Evolutionary conservation across 2,329 filamentous ascomycete genomes (phyloP).

Genomic region (Ilyonectria robusta): DNA sequence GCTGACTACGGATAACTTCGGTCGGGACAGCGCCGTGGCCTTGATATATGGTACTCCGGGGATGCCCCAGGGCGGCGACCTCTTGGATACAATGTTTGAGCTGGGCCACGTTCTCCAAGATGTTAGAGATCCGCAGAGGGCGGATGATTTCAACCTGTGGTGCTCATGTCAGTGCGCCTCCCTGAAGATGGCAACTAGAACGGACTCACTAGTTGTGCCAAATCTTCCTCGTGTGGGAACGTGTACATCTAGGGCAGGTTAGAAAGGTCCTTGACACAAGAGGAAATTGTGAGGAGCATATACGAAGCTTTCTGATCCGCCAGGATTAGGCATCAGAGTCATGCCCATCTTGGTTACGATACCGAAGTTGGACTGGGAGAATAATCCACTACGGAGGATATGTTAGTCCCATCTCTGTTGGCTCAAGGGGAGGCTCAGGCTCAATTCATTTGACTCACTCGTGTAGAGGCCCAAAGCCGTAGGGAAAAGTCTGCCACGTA

Average conservation of each 20-base stretch:
- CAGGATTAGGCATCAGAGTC: conserved; percentile 36
- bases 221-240: background rate
- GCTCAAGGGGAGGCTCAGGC: too few relatives aligned
- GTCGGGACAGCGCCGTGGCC: too few relatives aligned
- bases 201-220: background rate
- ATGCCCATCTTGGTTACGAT: conserved; percentile 40
- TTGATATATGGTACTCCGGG: too few relatives aligned
- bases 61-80: too few relatives aligned
- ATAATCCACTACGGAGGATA: conserved; percentile 17
- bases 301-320: conserved; percentile 4
- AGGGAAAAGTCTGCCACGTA: conserved; percentile 37
- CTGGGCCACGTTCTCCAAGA: too few relatives aligned
- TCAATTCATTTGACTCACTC: conserved; percentile 7
- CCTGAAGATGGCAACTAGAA: too few relatives aligned
- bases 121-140: too few relatives aligned
- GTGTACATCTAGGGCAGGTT: background rate
- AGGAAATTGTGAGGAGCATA: conserved; percentile 26
- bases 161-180: too few relatives aligned
- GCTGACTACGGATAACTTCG: too few relatives aligned
- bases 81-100: too few relatives aligned
- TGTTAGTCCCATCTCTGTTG: background rate
- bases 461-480: conserved; percentile 34
- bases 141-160: too few relatives aligned
- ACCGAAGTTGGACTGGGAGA: conserved; percentile 32
- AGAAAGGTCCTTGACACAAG: background rate